Evolutionary conservation across 148 eudicot genomes (phyloP).

Genomic region (Oxyria digyna): DNA sequence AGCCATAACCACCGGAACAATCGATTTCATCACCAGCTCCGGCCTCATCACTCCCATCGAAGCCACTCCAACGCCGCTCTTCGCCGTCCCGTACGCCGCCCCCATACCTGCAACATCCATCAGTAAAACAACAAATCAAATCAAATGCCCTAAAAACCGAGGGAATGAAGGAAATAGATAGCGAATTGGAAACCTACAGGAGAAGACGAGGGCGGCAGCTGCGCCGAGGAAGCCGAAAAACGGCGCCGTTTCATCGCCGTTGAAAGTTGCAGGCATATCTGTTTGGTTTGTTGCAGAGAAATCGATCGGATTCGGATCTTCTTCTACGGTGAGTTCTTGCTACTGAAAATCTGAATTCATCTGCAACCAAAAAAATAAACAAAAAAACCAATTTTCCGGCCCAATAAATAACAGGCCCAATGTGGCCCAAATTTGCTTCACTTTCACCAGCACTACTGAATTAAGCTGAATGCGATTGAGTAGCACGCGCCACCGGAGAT

Average conservation of each 20-base stretch:
- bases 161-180: neutral
- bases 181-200: constrained; percentile 18
- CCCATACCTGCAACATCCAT: constrained; percentile 13
- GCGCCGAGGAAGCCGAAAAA: constrained; percentile 59
- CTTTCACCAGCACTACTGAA: neutral
- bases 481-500: neutral
- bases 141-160: neutral
- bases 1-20: constrained; percentile 17
- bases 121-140: neutral
- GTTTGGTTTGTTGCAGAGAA: neutral
- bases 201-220: constrained; percentile 52
- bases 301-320: constrained; percentile 1
- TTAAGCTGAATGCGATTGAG: neutral
- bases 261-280: constrained; percentile 27
- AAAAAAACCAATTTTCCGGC: neutral
- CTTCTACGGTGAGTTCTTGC: neutral
- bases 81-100: constrained; percentile 15
- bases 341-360: neutral
- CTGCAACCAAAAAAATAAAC: neutral
- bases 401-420: neutral
- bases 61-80: constrained; percentile 18
- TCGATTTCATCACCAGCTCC: constrained; percentile 16
- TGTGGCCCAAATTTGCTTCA: neutral
- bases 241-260: constrained; percentile 58
- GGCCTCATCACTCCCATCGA: constrained; percentile 19